A percentile compares a stretch with the other conserved stretches of the same genome.
Conservation (phyloP, 371 early-diverging fungal genomes). For the Dichotomocladium elegans region DNA sequence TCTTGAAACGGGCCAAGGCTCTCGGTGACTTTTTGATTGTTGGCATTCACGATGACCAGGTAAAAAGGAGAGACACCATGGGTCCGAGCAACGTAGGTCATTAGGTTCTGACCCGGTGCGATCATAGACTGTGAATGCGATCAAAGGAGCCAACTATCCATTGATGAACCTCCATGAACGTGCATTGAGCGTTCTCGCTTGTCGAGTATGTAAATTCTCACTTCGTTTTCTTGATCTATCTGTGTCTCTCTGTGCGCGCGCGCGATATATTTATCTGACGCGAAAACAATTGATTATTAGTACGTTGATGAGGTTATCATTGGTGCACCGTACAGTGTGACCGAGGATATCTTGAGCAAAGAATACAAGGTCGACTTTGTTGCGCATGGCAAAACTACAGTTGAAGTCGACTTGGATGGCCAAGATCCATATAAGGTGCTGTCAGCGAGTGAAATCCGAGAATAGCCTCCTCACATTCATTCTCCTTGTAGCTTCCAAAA, state of each 20-base stretch:
- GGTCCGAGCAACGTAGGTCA: neutral
- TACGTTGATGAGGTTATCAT: conserved; percentile 90
- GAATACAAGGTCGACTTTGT: conserved; percentile 82
- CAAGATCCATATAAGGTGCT: conserved; percentile 77
- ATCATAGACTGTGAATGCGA: conserved; percentile 70
- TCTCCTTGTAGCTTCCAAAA: conserved; percentile 56
- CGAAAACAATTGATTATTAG: conserved; percentile 16
- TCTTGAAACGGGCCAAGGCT: conserved; percentile 82
- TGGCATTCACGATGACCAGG: conserved; percentile 90
- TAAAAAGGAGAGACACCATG: conserved; percentile 8
- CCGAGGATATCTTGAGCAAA: conserved; percentile 73
- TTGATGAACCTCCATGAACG: conserved; percentile 95
- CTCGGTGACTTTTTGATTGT: conserved; percentile 88
- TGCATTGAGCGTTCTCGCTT: conserved; percentile 82
- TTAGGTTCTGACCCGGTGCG: neutral
- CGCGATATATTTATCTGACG: neutral
- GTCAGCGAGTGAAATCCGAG: too few relatives aligned
- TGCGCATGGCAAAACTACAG: conserved; percentile 66
- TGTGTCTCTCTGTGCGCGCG: neutral
- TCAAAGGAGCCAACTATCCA: conserved; percentile 85
- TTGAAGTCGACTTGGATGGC: conserved; percentile 65
- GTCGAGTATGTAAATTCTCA: conserved; percentile 56
- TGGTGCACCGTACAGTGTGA: conserved; percentile 84
- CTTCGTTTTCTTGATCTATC: neutral
- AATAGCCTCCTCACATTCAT: conserved; percentile 19